Conservation (phyloP, 2,329 filamentous ascomycete species). For the Aureobasidium sp. region DNA sequence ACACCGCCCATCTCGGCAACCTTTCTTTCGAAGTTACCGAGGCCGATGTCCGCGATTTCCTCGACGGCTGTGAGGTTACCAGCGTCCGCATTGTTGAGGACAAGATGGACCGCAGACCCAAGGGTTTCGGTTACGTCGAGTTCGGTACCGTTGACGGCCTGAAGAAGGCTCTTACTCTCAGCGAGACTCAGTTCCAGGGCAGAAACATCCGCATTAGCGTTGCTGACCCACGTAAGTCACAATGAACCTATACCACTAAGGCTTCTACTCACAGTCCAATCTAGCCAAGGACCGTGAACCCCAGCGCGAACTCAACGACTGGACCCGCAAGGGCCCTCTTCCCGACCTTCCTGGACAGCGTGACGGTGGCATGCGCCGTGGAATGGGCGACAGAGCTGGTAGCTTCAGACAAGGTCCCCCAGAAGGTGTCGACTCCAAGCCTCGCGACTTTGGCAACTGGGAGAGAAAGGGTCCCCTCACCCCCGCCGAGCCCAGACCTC, state of each 20-base stretch:
- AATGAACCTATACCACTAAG: neutral
- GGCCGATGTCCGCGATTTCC: constrained; percentile 77
- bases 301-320: constrained; percentile 74
- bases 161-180: constrained; percentile 79
- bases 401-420: constrained; percentile 49
- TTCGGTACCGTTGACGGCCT: constrained; percentile 81
- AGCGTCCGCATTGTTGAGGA: constrained; percentile 96
- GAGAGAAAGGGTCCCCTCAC: constrained; percentile 89
- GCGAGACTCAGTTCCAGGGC: constrained; percentile 75
- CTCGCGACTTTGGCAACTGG: constrained; percentile 81
- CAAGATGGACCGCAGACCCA: constrained; percentile 84
- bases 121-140: constrained; percentile 97
- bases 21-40: constrained; percentile 88
- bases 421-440: constrained; percentile 59
- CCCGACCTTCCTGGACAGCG: constrained; percentile 55
- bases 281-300: constrained; percentile 81
- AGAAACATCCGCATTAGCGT: constrained; percentile 89
- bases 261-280: neutral
- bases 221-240: constrained; percentile 84
- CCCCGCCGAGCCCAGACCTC: constrained; percentile 39
- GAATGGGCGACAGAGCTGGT: constrained; percentile 41
- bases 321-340: constrained; percentile 87
- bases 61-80: constrained; percentile 72
- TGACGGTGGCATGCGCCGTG: constrained; percentile 41
- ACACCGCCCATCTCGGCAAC: constrained; percentile 92